Conservation (phyloP, 345 rosid genomes). For the Clarkia xantiana region DNA sequence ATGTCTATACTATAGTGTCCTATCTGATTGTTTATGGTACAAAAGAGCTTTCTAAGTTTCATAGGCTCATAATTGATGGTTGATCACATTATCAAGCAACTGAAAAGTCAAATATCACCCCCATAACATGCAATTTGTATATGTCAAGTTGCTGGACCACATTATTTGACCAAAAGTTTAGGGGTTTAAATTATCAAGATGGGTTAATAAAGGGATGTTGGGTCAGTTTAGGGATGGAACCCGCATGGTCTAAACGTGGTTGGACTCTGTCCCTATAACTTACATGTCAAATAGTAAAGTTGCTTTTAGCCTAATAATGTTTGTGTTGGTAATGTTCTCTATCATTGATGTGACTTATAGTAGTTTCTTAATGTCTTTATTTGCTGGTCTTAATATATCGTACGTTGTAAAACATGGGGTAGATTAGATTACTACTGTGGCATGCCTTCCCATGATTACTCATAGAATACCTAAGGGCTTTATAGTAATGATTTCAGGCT, state of each 20-base stretch:
- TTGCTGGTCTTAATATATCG: too few relatives aligned
- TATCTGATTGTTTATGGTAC: neutral
- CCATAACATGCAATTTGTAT: neutral
- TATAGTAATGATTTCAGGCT: neutral
- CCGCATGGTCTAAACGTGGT: too few relatives aligned
- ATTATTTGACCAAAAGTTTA: too few relatives aligned
- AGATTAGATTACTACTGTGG: neutral
- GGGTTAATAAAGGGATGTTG: too few relatives aligned
- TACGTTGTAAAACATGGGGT: too few relatives aligned
- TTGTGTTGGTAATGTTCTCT: neutral
- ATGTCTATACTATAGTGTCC: neutral
- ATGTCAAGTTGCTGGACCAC: neutral
- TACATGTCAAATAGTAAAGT: neutral
- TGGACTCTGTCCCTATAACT: neutral
- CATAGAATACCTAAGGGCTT: too few relatives aligned
- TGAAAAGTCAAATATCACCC: neutral
- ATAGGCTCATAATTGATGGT: neutral
- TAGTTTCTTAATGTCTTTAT: too few relatives aligned
- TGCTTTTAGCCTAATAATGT: neutral
- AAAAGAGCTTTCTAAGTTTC: neutral
- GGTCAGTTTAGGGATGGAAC: neutral
- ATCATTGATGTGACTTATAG: neutral
- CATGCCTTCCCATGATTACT: too few relatives aligned
- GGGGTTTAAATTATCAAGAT: too few relatives aligned
- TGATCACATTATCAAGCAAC: neutral